These are phyloP conservation scores for Pseudocercospora vitis DNA, from an alignment of 2,329 filamentous ascomycete species.

Conservation along the genomic window DNA sequence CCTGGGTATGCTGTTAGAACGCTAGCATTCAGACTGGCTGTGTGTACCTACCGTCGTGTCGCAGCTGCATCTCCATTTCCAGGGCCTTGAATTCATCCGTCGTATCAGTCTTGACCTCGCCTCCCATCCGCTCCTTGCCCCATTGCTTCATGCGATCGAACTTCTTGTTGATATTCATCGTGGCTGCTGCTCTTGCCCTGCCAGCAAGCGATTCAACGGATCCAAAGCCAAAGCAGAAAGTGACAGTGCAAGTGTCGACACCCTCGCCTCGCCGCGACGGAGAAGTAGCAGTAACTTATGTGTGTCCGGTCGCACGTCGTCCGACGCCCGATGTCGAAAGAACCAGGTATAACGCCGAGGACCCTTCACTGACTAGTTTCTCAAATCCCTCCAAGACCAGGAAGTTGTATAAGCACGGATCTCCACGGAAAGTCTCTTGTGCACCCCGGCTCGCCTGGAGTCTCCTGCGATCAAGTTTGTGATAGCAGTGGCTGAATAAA, in stretches of 20 bases:
- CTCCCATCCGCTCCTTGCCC: slow-evolving; percentile 95
- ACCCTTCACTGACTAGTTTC: slow-evolving; percentile 6
- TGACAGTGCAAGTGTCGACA: too few species aligned
- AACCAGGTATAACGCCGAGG: slow-evolving; percentile 8
- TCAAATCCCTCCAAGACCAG: not conserved
- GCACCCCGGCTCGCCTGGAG: too few species aligned
- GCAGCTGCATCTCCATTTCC: slow-evolving; percentile 84
- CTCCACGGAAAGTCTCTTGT: slow-evolving; percentile 7
- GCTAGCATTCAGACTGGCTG: not conserved
- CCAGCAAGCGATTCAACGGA: not conserved
- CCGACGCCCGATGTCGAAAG: not conserved
- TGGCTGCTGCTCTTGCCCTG: slow-evolving; percentile 19
- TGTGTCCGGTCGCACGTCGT: not conserved
- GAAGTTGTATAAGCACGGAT: slow-evolving; percentile 5
- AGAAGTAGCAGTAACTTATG: not conserved
- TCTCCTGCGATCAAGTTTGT: too few species aligned
- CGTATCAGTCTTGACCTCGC: slow-evolving; percentile 80
- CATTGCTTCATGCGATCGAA: slow-evolving; percentile 96
- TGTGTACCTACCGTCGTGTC: slow-evolving; percentile 70
- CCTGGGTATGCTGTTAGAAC: slow-evolving; percentile 53
- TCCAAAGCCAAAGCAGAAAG: not conserved
- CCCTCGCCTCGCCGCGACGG: too few species aligned
- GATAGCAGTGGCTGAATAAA: not conserved
- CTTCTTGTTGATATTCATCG: slow-evolving; percentile 72
- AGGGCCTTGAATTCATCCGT: slow-evolving; percentile 89